Evolutionary conservation across 179 eudicot genomes (phyloP).

Genomic region (Beta corolliflora): DNA sequence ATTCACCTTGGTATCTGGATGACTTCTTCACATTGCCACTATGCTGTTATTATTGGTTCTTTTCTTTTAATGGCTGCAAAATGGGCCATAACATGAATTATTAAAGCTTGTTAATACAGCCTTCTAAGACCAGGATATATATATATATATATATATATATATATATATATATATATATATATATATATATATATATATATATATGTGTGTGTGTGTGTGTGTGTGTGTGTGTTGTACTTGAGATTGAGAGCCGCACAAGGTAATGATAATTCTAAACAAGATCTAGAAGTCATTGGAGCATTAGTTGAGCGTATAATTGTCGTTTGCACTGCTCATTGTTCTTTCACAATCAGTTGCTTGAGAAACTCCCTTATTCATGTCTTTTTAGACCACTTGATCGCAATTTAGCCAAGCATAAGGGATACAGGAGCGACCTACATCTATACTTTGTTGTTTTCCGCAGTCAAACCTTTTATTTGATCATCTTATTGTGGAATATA

Average conservation of each 20-base stretch:
- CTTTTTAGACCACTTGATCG: neutral
- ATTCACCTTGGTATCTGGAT: neutral
- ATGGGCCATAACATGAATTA: neutral
- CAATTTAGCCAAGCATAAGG: neutral
- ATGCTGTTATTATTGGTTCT: neutral
- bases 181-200: no score
- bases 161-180: no score
- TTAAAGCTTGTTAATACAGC: neutral
- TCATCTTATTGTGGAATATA: no score
- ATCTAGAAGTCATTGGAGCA: neutral
- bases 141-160: no score
- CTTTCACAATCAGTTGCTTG: neutral
- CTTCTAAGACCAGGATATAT: neutral
- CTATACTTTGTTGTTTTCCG: neutral
- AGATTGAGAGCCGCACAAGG: no score
- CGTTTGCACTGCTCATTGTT: neutral
- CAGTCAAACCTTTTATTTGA: no score
- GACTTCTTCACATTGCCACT: neutral
- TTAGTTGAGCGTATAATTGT: neutral
- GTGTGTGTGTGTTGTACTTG: no score
- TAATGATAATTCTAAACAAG: no score
- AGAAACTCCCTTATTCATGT: neutral
- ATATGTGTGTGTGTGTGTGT: no score
- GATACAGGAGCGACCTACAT: neutral
- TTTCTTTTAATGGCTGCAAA: no score